Percentiles rank a stretch among this genome's conserved stretches.
phyloP scores from a whole-genome alignment of 345 rosid genomes.

The Syzygium oleosum region DNA sequence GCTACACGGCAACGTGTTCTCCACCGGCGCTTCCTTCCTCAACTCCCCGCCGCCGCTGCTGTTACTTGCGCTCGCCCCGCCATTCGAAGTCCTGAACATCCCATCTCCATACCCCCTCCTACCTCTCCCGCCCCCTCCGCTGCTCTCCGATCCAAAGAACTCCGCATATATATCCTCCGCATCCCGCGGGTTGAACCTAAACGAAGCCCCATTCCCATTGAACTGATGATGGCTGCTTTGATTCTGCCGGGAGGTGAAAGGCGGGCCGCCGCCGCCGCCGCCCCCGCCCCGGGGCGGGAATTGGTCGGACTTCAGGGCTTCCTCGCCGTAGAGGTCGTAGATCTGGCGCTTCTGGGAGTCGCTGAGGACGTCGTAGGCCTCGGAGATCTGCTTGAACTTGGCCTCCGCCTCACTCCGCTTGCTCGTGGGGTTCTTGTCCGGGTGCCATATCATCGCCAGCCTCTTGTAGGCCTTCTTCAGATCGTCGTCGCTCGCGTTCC shows the following conservation, averaged over 20 bases:
- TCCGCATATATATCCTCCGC: slow-evolving; percentile 84
- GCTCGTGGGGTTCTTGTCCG: slow-evolving; percentile 77
- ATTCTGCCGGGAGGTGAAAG: slow-evolving; percentile 14
- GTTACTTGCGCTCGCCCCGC: slow-evolving; percentile 2
- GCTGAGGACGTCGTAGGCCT: slow-evolving; percentile 47
- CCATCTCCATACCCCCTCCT: slow-evolving; percentile 26
- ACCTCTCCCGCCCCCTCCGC: slow-evolving; percentile 14
- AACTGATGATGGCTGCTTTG: slow-evolving; percentile 8
- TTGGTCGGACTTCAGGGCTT: slow-evolving; percentile 74
- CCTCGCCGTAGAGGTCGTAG: slow-evolving; percentile 92
- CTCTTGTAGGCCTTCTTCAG: slow-evolving; percentile 83
- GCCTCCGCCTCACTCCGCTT: slow-evolving; percentile 68
- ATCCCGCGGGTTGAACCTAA: slow-evolving; percentile 54
- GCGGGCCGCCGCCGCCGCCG: slow-evolving; percentile 1
- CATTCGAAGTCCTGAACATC: slow-evolving; percentile 30
- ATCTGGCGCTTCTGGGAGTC: slow-evolving; percentile 77
- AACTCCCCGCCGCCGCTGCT: slow-evolving; percentile 13
- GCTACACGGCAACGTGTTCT: slow-evolving; percentile 60
- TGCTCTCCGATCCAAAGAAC: slow-evolving; percentile 39
- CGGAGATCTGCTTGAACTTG: slow-evolving; percentile 90
- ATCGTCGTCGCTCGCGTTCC: slow-evolving; percentile 81
- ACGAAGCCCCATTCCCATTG: slow-evolving; percentile 13
- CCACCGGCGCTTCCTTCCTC: slow-evolving; percentile 50
- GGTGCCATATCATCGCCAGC: slow-evolving; percentile 97
- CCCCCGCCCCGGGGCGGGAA: slow-evolving; percentile 36